A percentile compares a stretch with the other conserved stretches of the same genome.
Conservation (phyloP, 176 grass and related monocot species). For the Pharus latifolius region DNA sequence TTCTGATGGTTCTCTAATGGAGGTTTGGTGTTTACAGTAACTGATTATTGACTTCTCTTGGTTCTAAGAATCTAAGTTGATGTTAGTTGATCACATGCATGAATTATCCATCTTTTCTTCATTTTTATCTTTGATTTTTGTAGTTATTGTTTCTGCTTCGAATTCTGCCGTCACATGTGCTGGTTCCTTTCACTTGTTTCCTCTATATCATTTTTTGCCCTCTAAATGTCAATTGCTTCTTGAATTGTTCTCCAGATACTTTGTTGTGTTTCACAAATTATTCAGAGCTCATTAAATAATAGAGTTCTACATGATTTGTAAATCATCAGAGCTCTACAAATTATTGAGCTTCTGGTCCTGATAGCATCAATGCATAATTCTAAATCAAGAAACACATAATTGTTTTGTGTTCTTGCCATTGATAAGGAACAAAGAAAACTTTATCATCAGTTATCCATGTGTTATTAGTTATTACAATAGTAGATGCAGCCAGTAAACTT, state of each 20-base stretch:
- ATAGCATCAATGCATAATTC: too few species aligned
- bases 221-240: too few species aligned
- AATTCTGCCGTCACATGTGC: not conserved
- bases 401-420: not conserved
- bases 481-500: not conserved
- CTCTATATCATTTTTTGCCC: too few species aligned
- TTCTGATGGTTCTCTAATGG: not conserved
- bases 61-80: too few species aligned
- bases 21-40: not conserved
- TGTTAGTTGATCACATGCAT: not conserved
- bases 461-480: not conserved
- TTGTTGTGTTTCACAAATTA: not conserved
- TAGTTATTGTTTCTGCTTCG: not conserved
- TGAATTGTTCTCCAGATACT: not conserved
- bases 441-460: not conserved
- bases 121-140: not conserved
- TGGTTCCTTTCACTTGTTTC: too few species aligned
- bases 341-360: too few species aligned
- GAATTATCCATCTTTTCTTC: too few species aligned
- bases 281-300: not conserved
- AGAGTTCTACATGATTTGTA: too few species aligned
- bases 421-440: not conserved
- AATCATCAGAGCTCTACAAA: too few species aligned
- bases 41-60: too few species aligned
- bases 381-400: too few species aligned